Conservation (phyloP, 177 flowering plant species). For the Vitis hybrid region DNA sequence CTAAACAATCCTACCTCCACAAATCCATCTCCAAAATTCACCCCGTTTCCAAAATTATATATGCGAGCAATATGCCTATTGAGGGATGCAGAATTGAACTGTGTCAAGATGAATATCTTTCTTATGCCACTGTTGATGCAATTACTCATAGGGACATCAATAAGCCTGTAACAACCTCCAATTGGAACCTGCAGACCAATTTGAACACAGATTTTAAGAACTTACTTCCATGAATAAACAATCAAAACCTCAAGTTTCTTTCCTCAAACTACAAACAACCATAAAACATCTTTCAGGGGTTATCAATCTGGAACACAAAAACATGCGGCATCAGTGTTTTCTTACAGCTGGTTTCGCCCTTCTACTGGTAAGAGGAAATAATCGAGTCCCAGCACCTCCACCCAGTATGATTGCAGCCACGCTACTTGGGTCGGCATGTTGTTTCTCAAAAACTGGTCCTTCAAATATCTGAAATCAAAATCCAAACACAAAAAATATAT, state of each 20-base stretch:
- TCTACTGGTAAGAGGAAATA: conserved; percentile 44
- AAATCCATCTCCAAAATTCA: conserved; percentile 42
- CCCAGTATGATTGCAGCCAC: conserved; percentile 46
- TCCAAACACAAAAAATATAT: not conserved
- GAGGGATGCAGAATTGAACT: conserved; percentile 47
- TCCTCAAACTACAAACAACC: not conserved
- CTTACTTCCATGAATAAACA: not conserved
- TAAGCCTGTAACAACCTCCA: conserved; percentile 45
- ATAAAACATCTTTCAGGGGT: not conserved
- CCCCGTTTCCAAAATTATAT: conserved; percentile 38
- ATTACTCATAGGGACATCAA: conserved; percentile 47
- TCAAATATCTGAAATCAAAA: conserved; percentile 48
- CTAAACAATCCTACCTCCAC: conserved; percentile 31
- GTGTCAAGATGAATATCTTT: conserved; percentile 41
- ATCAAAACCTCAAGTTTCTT: not conserved
- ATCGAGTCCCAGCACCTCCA: conserved; percentile 50
- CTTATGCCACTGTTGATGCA: conserved; percentile 45
- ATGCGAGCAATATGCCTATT: conserved; percentile 41
- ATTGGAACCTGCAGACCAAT: conserved; percentile 35
- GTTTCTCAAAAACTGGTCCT: conserved; percentile 30
- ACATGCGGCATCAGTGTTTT: not conserved
- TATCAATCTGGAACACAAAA: not conserved
- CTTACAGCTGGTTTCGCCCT: conserved; percentile 46
- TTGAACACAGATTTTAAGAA: not conserved
- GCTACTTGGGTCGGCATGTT: conserved; percentile 31